These are phyloP conservation scores for Waitea zeae DNA, from an alignment of 1,284 basidiomycete genomes.

Conservation along the genomic window DNA sequence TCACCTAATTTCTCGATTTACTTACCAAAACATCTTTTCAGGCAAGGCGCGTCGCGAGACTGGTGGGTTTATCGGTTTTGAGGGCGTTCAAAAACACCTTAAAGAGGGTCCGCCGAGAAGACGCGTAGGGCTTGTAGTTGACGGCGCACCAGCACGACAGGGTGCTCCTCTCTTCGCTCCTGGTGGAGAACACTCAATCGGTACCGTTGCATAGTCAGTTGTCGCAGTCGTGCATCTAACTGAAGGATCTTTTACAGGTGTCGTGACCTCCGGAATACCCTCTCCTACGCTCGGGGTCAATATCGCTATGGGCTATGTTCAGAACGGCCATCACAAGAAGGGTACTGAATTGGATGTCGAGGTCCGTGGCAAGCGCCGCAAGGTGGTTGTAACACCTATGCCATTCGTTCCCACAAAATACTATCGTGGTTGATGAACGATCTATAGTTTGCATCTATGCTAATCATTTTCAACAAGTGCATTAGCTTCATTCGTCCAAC, in stretches of 20 bases:
- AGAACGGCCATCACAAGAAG: constrained; percentile 75
- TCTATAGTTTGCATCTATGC: too few relatives aligned
- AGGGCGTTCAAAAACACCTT: constrained; percentile 64
- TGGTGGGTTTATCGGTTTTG: constrained; percentile 73
- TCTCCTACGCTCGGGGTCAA: constrained; percentile 83
- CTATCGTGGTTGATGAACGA: constrained; percentile 43
- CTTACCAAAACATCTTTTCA: constrained; percentile 9
- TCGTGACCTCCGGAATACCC: constrained; percentile 89
- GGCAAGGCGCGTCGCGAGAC: constrained; percentile 68
- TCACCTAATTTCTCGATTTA: background rate
- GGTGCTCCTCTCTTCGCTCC: constrained; percentile 5
- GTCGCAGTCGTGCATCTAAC: too few relatives aligned
- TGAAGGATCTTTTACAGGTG: too few relatives aligned
- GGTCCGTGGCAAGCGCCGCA: constrained; percentile 58
- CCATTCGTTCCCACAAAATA: constrained; percentile 67
- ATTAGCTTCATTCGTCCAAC: too few relatives aligned
- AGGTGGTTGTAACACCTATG: constrained; percentile 59
- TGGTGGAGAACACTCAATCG: too few relatives aligned
- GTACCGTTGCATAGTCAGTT: too few relatives aligned
- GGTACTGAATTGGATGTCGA: constrained; percentile 72
- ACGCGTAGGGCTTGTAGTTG: constrained; percentile 72
- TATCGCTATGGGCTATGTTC: constrained; percentile 92
- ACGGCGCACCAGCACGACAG: constrained; percentile 78
- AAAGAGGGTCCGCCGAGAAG: constrained; percentile 67
- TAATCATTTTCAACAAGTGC: too few relatives aligned